Conservation (phyloP, 202 grass and related monocot genomes). For the Carex sylvatica region DNA sequence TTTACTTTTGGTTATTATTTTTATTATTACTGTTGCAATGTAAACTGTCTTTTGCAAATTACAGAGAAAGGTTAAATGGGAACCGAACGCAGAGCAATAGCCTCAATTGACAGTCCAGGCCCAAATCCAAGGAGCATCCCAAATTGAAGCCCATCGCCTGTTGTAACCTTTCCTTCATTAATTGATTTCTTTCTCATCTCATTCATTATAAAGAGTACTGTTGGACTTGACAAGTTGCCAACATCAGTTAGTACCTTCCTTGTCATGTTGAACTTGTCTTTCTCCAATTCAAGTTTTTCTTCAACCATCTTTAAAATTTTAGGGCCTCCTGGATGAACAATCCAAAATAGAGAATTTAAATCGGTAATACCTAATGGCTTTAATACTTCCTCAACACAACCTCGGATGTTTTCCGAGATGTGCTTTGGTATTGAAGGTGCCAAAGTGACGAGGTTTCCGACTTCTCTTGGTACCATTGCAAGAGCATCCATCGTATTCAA, state of each 20-base stretch:
- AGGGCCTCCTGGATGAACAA: neutral
- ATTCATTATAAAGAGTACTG: slow-evolving; percentile 24
- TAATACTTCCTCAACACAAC: slow-evolving; percentile 18
- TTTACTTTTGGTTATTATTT: neutral
- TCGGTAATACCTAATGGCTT: neutral
- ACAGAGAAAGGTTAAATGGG: neutral
- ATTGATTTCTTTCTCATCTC: slow-evolving; percentile 30
- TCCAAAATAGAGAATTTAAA: slow-evolving; percentile 4
- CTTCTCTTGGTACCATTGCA: too few species aligned
- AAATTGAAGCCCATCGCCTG: slow-evolving; percentile 25
- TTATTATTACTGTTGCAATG: neutral
- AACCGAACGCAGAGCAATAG: slow-evolving; percentile 1
- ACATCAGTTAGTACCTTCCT: neutral
- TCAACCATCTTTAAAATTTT: slow-evolving; percentile 5
- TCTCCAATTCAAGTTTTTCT: neutral
- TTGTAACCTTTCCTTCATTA: slow-evolving; percentile 28
- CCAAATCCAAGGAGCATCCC: slow-evolving; percentile 27
- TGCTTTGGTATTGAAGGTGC: slow-evolving; percentile 17
- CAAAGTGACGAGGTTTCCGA: neutral
- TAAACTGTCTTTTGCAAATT: neutral
- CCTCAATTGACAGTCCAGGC: slow-evolving; percentile 30
- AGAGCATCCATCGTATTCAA: too few species aligned
- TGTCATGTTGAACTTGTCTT: slow-evolving; percentile 15
- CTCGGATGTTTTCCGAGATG: slow-evolving; percentile 25
- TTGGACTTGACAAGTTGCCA: slow-evolving; percentile 25